These are phyloP conservation scores for Aquilaria malaccensis DNA, from an alignment of 345 rosid genomes.

Conservation along the genomic window DNA sequence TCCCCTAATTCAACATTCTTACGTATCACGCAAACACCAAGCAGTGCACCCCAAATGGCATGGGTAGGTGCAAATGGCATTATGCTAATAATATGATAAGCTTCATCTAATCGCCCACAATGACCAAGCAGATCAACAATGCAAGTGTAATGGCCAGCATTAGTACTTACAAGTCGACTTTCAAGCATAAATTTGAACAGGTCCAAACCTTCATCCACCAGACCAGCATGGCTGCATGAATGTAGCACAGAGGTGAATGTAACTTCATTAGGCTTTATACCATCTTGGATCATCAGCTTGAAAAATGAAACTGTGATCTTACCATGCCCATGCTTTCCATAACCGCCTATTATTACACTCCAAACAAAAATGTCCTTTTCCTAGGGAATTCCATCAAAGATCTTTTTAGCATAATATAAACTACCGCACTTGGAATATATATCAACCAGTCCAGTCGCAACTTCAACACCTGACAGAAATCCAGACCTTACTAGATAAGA, in stretches of 20 bases:
- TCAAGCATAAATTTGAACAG: slow-evolving; percentile 40
- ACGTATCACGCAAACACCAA: slow-evolving; percentile 52
- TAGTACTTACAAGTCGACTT: slow-evolving; percentile 23
- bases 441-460: slow-evolving; percentile 50
- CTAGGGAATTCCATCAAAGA: slow-evolving; percentile 36
- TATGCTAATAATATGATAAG: slow-evolving; percentile 38
- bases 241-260: slow-evolving; percentile 52
- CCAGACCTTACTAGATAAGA: slow-evolving; percentile 43
- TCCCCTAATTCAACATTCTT: slow-evolving; percentile 52
- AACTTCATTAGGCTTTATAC: slow-evolving; percentile 47
- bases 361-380: slow-evolving; percentile 47
- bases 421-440: slow-evolving; percentile 57
- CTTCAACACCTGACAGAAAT: slow-evolving; percentile 37
- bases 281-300: slow-evolving; percentile 53
- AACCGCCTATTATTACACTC: slow-evolving; percentile 53
- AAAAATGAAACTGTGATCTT: slow-evolving; percentile 41
- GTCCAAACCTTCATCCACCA: slow-evolving; percentile 52
- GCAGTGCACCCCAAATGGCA: slow-evolving; percentile 58
- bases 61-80: slow-evolving; percentile 35
- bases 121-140: slow-evolving; percentile 51
- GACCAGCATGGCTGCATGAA: slow-evolving; percentile 56
- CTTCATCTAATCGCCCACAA: slow-evolving; percentile 48
- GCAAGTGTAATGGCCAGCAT: slow-evolving; percentile 45
- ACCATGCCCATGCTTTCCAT: slow-evolving; percentile 60
- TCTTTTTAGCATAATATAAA: slow-evolving; percentile 43